A percentile compares a stretch with the other conserved stretches of the same genome.
phyloP scores from a whole-genome alignment of 2,329 filamentous ascomycete genomes.

The Aspergillus unguis region DNA sequence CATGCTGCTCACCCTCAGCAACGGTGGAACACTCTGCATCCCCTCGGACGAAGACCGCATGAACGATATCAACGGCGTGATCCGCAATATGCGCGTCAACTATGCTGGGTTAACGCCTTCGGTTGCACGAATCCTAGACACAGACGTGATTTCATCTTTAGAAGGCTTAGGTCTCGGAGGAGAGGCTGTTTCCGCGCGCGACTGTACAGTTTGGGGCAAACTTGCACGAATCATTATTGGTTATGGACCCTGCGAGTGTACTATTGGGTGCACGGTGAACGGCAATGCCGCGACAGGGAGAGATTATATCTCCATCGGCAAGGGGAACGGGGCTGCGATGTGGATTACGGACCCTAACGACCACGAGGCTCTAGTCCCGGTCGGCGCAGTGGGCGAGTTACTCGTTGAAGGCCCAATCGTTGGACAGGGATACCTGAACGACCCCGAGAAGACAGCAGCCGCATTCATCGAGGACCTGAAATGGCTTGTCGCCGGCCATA shows the following conservation, averaged over 20 bases:
- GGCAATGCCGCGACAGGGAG: constrained; percentile 32
- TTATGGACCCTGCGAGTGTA: constrained; percentile 45
- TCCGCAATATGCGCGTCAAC: constrained; percentile 51
- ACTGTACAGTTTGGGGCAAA: constrained; percentile 42
- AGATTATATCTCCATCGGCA: constrained; percentile 40
- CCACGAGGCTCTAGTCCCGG: constrained; percentile 35
- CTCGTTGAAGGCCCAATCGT: constrained; percentile 49
- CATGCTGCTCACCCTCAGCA: constrained; percentile 53
- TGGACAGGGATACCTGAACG: constrained; percentile 46
- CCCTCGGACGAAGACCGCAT: constrained; percentile 50
- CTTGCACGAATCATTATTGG: constrained; percentile 46
- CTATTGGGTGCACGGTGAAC: constrained; percentile 41
- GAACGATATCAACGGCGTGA: constrained; percentile 49
- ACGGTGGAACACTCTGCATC: constrained; percentile 60
- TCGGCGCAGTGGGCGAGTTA: constrained; percentile 49
- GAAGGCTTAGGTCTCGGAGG: constrained; percentile 43
- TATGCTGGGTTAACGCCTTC: constrained; percentile 60
- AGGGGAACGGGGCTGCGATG: constrained; percentile 33
- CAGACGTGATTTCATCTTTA: constrained; percentile 42
- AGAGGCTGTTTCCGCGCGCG: constrained; percentile 42
- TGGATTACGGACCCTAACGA: constrained; percentile 43
- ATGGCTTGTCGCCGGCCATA: constrained; percentile 34
- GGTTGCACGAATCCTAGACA: constrained; percentile 49
- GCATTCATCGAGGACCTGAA: constrained; percentile 38
- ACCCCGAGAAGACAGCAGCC: constrained; percentile 34